Conservation (phyloP, 495 filamentous ascomycete species). For the Aspergillus funiculosus region DNA sequence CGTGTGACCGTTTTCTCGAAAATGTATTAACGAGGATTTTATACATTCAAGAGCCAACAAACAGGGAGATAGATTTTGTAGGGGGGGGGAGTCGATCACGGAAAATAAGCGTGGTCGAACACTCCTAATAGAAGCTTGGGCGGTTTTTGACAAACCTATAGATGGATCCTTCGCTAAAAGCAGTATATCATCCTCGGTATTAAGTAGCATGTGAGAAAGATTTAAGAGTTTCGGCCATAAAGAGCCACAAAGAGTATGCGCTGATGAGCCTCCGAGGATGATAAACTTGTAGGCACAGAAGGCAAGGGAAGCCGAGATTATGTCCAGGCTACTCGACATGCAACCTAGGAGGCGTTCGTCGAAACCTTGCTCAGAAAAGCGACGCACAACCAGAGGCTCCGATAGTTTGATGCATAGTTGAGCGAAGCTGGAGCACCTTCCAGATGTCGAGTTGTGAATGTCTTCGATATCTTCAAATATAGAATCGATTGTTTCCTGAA, state of each 20-base stretch:
- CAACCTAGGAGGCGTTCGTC: conserved; percentile 56
- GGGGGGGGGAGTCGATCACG: conserved; percentile 13
- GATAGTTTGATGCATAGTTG: conserved; percentile 70
- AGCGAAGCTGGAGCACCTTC: conserved; percentile 50
- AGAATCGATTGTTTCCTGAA: conserved; percentile 72
- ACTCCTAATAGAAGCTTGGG: conserved; percentile 28
- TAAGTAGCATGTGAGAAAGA: conserved; percentile 23
- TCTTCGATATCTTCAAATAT: conserved; percentile 77
- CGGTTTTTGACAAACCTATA: conserved; percentile 25
- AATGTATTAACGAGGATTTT: conserved; percentile 18
- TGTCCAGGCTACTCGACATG: conserved; percentile 26
- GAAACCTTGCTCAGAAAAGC: conserved; percentile 71
- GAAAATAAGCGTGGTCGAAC: conserved; percentile 22
- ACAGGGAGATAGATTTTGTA: conserved; percentile 30
- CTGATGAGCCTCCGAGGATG: conserved; percentile 21
- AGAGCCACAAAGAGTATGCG: conserved; percentile 23
- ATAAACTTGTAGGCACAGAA: conserved; percentile 32
- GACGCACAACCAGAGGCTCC: conserved; percentile 57
- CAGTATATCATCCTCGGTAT: conserved; percentile 25
- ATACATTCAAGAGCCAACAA: conserved; percentile 30
- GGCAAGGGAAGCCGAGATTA: conserved; percentile 28
- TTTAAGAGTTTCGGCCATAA: conserved; percentile 35
- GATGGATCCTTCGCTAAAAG: conserved; percentile 15
- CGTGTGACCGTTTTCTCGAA: conserved; percentile 28
- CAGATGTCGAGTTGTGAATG: conserved; percentile 41